Conservation (phyloP, 2,329 filamentous ascomycete species). For the Trichoderma sp. region DNA sequence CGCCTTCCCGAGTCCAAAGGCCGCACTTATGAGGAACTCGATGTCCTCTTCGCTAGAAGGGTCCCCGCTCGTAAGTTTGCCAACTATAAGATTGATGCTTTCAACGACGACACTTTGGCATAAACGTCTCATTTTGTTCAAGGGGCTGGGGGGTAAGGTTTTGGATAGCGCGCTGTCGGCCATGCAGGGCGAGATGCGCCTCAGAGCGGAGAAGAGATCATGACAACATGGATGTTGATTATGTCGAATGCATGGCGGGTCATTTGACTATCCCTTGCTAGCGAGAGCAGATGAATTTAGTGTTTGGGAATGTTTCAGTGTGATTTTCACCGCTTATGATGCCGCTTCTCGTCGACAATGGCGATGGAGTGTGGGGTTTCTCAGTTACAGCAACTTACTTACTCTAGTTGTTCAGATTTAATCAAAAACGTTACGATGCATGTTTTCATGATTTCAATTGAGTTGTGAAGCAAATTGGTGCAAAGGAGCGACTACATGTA, state of each 20-base stretch:
- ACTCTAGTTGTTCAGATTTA: not conserved
- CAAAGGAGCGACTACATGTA: too few relatives aligned
- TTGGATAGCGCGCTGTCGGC: not conserved
- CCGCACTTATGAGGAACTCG: slow-evolving; percentile 43
- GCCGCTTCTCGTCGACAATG: not conserved
- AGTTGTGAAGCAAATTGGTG: too few relatives aligned
- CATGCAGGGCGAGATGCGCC: not conserved
- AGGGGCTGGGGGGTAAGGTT: not conserved
- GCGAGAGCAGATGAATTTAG: not conserved
- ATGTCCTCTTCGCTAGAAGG: slow-evolving; percentile 32
- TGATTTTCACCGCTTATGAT: not conserved
- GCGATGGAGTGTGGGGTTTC: not conserved
- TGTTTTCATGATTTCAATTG: not conserved
- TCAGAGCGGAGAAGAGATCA: not conserved
- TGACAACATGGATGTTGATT: not conserved
- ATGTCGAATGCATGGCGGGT: not conserved
- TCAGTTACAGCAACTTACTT: not conserved
- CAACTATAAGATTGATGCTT: slow-evolving; percentile 18
- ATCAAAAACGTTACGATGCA: not conserved
- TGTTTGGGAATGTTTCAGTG: not conserved
- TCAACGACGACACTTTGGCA: not conserved
- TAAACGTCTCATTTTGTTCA: not conserved
- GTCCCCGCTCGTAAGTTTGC: slow-evolving; percentile 34
- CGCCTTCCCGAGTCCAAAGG: slow-evolving; percentile 54
- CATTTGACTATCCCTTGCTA: not conserved